Evolutionary conservation across 1,284 basidiomycete genomes (phyloP).

Genomic region (Anthracocystis panici-leucophaei): DNA sequence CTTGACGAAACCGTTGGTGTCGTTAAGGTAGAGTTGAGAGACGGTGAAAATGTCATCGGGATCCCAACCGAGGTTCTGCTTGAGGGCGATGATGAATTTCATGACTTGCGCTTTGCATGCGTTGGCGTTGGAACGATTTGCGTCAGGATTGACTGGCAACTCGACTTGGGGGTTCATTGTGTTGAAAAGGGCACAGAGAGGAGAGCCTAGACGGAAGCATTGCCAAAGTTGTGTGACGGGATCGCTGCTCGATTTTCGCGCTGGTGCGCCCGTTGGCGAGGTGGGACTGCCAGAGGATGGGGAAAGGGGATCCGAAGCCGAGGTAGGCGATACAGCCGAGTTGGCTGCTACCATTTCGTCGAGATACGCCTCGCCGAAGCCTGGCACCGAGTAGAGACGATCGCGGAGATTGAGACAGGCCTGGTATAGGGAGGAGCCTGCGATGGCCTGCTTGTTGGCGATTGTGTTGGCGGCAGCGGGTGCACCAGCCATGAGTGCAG

Average conservation of each 20-base stretch:
- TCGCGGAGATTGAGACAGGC: conserved; percentile 69
- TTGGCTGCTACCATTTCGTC: conserved; percentile 31
- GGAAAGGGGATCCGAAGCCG: conserved; percentile 24
- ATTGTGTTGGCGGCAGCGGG: conserved; percentile 64
- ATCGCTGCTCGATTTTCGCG: conserved; percentile 52
- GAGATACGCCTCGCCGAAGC: conserved; percentile 65
- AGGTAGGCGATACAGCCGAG: conserved; percentile 29
- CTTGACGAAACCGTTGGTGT: conserved; percentile 92
- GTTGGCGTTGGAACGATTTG: conserved; percentile 77
- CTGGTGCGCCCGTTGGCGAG: conserved; percentile 20
- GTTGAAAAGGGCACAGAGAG: conserved; percentile 95
- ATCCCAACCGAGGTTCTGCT: conserved; percentile 72
- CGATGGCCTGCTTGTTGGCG: conserved; percentile 61
- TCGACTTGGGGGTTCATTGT: conserved; percentile 78
- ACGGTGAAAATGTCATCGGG: conserved; percentile 74
- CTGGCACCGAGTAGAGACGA: conserved; percentile 70
- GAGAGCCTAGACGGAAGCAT: conserved; percentile 89
- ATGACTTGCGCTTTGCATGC: conserved; percentile 76
- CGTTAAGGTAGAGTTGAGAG: conserved; percentile 82
- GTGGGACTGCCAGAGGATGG: conserved; percentile 27
- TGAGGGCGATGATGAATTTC: conserved; percentile 73
- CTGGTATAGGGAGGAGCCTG: conserved; percentile 70
- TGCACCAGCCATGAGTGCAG: conserved; percentile 53
- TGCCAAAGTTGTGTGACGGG: conserved; percentile 92
- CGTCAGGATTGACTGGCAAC: conserved; percentile 73